Percentiles rank a stretch among this genome's conserved stretches.
Conservation (phyloP, 306 rosid species). For the Glycine tomentella region DNA sequence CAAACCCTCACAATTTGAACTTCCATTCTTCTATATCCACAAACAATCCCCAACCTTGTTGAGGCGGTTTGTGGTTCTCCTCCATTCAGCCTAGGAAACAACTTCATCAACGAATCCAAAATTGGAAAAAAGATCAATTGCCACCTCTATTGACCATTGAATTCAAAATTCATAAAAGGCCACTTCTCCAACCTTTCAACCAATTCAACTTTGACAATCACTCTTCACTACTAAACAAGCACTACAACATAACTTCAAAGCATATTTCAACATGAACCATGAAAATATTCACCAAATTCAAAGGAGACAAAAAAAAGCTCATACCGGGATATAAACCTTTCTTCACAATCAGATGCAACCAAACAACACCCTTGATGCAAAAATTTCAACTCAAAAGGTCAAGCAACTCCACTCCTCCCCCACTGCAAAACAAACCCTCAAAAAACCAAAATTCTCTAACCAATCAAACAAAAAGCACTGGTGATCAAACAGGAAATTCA, state of each 20-base stretch:
- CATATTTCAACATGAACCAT: constrained; percentile 31
- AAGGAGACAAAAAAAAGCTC: constrained; percentile 45
- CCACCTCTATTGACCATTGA: constrained; percentile 44
- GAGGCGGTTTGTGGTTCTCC: constrained; percentile 44
- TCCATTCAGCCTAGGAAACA: constrained; percentile 39
- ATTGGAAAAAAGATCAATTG: constrained; percentile 10
- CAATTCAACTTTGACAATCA: constrained; percentile 40
- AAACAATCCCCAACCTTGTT: constrained; percentile 47
- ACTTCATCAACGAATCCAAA: constrained; percentile 32
- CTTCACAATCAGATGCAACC: constrained; percentile 36
- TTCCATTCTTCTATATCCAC: constrained; percentile 47
- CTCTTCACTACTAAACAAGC: constrained; percentile 23
- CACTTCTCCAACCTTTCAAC: constrained; percentile 32
- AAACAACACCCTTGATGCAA: constrained; percentile 41
- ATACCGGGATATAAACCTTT: constrained; percentile 36
- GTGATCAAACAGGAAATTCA: constrained; percentile 36
- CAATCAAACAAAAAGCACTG: constrained; percentile 48
- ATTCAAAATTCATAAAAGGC: constrained; percentile 38
- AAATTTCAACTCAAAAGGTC: constrained; percentile 46
- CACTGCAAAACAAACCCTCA: constrained; percentile 34
- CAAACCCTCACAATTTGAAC: constrained; percentile 21
- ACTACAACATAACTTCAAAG: constrained; percentile 30
- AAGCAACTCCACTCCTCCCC: constrained; percentile 47
- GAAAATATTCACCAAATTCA: constrained; percentile 34
- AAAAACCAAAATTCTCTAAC: constrained; percentile 13